Conservation (phyloP, 83 land plant species). For the Picea abies region DNA sequence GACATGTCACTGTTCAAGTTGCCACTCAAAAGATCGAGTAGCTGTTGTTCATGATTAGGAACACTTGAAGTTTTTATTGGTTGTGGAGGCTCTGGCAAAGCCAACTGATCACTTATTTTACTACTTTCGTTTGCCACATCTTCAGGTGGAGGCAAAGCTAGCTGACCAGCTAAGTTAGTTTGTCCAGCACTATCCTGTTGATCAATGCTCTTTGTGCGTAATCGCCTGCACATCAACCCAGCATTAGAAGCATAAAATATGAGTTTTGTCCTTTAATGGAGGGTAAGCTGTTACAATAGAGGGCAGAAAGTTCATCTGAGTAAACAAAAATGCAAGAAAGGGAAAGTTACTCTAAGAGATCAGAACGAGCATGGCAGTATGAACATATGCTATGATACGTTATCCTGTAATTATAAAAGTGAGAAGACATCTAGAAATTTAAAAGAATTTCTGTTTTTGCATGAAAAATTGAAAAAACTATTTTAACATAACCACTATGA, state of each 20-base stretch:
- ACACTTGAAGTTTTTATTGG: too few relatives aligned
- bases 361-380: neutral
- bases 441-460: neutral
- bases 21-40: too few relatives aligned
- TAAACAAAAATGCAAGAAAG: neutral
- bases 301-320: too few relatives aligned
- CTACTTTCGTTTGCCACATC: too few relatives aligned
- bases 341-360: neutral
- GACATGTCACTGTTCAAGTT: too few relatives aligned
- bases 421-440: neutral
- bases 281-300: too few relatives aligned
- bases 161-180: conserved; percentile 6
- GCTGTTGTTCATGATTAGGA: too few relatives aligned
- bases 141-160: neutral
- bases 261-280: too few relatives aligned
- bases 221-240: neutral
- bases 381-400: neutral
- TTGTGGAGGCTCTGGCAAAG: neutral
- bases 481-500: too few relatives aligned
- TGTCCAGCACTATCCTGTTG: too few relatives aligned
- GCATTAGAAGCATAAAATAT: neutral
- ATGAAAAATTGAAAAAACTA: too few relatives aligned
- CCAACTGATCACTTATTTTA: conserved; percentile 1
- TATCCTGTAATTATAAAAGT: neutral
- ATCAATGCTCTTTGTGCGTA: too few relatives aligned